Evolutionary conservation across 768 basidiomycete genomes (phyloP).

Genomic region (Sporobolomyces phaffii): DNA sequence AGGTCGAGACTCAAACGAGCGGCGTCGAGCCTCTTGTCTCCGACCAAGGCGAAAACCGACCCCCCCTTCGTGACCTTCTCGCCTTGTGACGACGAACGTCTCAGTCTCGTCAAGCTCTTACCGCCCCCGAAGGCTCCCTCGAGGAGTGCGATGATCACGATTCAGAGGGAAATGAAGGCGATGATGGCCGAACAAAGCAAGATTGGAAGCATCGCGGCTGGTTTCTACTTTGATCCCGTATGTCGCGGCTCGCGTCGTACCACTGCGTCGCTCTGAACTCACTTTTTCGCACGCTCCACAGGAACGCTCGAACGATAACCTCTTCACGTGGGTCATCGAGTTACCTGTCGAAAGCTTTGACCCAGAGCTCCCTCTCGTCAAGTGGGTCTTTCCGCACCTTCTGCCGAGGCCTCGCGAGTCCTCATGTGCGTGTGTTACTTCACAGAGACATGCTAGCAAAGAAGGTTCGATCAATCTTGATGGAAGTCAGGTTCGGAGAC

Average conservation of each 20-base stretch:
- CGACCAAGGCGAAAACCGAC: slow-evolving; percentile 41
- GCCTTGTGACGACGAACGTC: slow-evolving; percentile 46
- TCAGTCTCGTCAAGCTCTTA: slow-evolving; percentile 52
- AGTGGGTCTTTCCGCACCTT: slow-evolving; percentile 32
- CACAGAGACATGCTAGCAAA: slow-evolving; percentile 53
- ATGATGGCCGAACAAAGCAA: slow-evolving; percentile 60
- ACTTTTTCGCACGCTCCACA: not conserved
- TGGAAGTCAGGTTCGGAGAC: slow-evolving; percentile 58
- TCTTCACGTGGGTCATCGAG: slow-evolving; percentile 55
- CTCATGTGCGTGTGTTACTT: not conserved
- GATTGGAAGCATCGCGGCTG: slow-evolving; percentile 55
- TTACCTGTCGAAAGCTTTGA: slow-evolving; percentile 61
- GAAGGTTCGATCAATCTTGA: slow-evolving; percentile 61
- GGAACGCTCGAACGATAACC: slow-evolving; percentile 31
- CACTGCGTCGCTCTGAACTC: not conserved
- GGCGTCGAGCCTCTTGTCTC: too few species aligned
- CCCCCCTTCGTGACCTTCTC: slow-evolving; percentile 54
- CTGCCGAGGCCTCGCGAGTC: too few species aligned
- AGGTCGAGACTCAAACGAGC: not conserved
- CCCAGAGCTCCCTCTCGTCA: slow-evolving; percentile 56
- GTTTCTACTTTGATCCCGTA: slow-evolving; percentile 64
- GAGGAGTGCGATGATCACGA: slow-evolving; percentile 55
- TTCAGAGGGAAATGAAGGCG: slow-evolving; percentile 59
- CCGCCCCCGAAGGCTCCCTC: slow-evolving; percentile 60
- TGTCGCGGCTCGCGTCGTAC: not conserved